These are phyloP conservation scores for Lycium ferocissimum DNA, from an alignment of 257 asterid species.

Conservation along the genomic window DNA sequence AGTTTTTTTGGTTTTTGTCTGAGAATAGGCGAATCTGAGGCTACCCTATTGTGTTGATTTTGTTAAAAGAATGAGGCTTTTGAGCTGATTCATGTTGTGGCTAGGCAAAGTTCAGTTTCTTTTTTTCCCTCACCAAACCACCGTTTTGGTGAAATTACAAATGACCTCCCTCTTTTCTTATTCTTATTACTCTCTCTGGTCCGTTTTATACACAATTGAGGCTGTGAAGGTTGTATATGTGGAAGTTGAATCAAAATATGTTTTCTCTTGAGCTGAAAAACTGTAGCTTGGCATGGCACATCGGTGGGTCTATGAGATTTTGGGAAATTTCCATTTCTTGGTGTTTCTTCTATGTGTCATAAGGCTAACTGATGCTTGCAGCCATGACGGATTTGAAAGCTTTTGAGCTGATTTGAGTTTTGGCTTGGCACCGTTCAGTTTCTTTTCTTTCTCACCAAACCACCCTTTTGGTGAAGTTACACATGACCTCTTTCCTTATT, in stretches of 20 bases:
- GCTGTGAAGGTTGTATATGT: neutral
- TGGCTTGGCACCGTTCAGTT: neutral
- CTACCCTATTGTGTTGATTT: too few relatives aligned
- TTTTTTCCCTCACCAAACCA: neutral
- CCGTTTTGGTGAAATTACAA: neutral
- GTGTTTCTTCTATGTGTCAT: neutral
- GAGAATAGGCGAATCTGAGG: too few relatives aligned
- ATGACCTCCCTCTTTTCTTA: neutral
- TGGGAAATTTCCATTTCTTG: neutral
- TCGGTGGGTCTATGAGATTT: neutral
- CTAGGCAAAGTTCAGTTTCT: neutral
- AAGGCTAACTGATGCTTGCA: neutral
- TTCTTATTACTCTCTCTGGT: neutral
- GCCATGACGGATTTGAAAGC: neutral
- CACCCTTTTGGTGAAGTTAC: neutral
- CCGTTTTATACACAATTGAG: neutral
- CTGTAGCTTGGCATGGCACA: neutral
- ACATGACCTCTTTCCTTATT: neutral
- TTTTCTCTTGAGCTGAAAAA: neutral
- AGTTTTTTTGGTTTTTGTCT: too few relatives aligned
- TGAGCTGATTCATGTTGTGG: neutral
- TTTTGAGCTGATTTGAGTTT: neutral
- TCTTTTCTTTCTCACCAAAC: neutral
- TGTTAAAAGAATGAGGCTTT: neutral
- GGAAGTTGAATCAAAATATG: neutral